Base-by-base conservation (phyloP, 2,329 filamentous ascomycete species). In the Colletotrichum sp. region DNA sequence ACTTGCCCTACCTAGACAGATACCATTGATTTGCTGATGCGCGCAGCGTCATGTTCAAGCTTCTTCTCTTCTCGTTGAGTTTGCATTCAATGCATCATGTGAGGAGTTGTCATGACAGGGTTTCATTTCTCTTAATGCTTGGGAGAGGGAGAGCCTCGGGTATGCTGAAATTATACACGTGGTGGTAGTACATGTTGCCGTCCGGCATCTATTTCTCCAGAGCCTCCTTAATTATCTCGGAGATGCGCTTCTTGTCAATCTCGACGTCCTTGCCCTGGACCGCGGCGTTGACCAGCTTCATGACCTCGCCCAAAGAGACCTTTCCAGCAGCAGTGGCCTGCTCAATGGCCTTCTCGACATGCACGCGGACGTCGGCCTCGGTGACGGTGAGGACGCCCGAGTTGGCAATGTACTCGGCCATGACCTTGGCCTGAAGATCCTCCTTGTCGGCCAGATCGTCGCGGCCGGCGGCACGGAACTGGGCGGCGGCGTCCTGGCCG, bases 401-500 rank as follows among this genome's bases (percentile, higher is more conserved):
- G 76, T 85, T 87, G 9, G 88, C 87, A 6, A 91, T 86, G 83
- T 95, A 95, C 79, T 92, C 92, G 52, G 93, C 88, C 80, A 96
- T 81, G 4, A 96, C 88, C 36, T 85, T 85, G 65, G 93, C 86
- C 85, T 96, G 93, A 13, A 86, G 86, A 77, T 91, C 87, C 86
- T 96, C 94, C 85, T 94, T 94, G 72, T 92, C 90, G 1, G 90
- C 93, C 44, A 96, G 85, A 82, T 96, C 95, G 28, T 90, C 85
- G 52, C 95, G 88, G 5, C 91, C 91, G 1, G 92, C 94, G 2
- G 84, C 85, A 72, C 88, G 86, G 83, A 95, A 95, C 81, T 96
- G 93, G 44, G 87, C 87, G 18, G 88, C 88, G 2, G 94, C 92
- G 21, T 92, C 90, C 66, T 89, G 86, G 6, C 89, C 88, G 3